Evolutionary conservation across 306 rosid genomes (phyloP).

Genomic region (Prinsepia uniflora): DNA sequence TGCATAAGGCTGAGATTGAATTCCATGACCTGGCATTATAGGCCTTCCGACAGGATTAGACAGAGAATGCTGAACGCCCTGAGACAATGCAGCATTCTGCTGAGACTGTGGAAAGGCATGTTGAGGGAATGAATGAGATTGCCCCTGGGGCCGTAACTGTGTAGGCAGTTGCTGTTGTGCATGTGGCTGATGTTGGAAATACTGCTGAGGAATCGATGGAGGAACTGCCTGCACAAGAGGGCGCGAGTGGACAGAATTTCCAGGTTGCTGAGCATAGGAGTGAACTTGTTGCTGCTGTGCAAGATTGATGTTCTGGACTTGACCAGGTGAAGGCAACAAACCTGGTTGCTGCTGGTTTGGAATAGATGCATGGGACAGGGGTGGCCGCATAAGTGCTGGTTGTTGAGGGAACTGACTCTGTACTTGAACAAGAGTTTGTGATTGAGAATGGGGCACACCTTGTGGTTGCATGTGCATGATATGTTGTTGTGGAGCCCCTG

Average conservation of each 20-base stretch:
- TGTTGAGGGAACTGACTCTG: slow-evolving; percentile 66
- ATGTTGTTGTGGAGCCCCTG: slow-evolving; percentile 54
- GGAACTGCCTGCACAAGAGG: slow-evolving; percentile 55
- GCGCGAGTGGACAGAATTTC: slow-evolving; percentile 47
- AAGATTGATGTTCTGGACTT: slow-evolving; percentile 48
- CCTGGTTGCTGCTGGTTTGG: slow-evolving; percentile 62
- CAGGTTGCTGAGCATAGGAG: slow-evolving; percentile 56
- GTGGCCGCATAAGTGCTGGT: slow-evolving; percentile 53
- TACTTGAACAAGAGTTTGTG: slow-evolving; percentile 47
- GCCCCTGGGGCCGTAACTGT: slow-evolving; percentile 55
- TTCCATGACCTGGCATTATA: slow-evolving; percentile 46
- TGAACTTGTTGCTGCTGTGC: slow-evolving; percentile 50
- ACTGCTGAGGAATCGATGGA: slow-evolving; percentile 41
- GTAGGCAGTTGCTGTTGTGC: slow-evolving; percentile 50
- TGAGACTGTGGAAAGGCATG: slow-evolving; percentile 50
- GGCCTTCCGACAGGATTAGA: slow-evolving; percentile 62
- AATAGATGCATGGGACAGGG: slow-evolving; percentile 50
- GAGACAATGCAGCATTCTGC: slow-evolving; percentile 40
- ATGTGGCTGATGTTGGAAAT: slow-evolving; percentile 42
- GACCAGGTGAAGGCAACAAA: slow-evolving; percentile 58
- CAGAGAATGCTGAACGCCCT: slow-evolving; percentile 42
- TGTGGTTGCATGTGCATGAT: slow-evolving; percentile 44
- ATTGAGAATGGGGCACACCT: slow-evolving; percentile 45
- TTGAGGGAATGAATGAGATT: slow-evolving; percentile 48
- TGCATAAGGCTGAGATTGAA: slow-evolving; percentile 45